Percentiles rank a stretch among this genome's conserved stretches.
These are phyloP conservation scores for Trichoderma lentiforme DNA, from an alignment of 2,329 filamentous ascomycete species.

Conservation along the genomic window DNA sequence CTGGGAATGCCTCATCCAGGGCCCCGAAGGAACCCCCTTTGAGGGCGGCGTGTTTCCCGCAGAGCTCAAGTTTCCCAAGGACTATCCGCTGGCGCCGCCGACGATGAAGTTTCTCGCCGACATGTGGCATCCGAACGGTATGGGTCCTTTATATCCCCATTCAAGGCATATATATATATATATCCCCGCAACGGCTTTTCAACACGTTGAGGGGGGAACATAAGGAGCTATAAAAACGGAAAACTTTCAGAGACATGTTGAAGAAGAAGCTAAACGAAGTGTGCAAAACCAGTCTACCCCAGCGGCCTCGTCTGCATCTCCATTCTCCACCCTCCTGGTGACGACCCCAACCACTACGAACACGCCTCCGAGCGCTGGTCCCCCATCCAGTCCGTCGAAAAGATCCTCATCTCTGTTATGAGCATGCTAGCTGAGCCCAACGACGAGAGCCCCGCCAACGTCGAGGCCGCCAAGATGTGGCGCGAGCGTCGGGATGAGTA, in stretches of 20 bases:
- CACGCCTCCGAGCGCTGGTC: slow-evolving; percentile 94
- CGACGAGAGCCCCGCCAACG: slow-evolving; percentile 93
- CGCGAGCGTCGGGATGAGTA: slow-evolving; percentile 79
- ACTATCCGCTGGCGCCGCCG: slow-evolving; percentile 94
- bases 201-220: not conserved
- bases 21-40: slow-evolving; percentile 92
- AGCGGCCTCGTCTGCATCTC: slow-evolving; percentile 94
- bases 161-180: not conserved
- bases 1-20: slow-evolving; percentile 96
- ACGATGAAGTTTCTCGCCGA: slow-evolving; percentile 94
- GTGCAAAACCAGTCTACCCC: slow-evolving; percentile 63
- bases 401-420: slow-evolving; percentile 95
- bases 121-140: slow-evolving; percentile 96
- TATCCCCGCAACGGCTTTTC: not conserved
- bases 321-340: slow-evolving; percentile 93
- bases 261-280: not conserved
- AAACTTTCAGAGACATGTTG: not conserved
- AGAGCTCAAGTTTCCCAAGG: slow-evolving; percentile 89
- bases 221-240: not conserved
- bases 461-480: slow-evolving; percentile 97
- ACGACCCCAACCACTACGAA: slow-evolving; percentile 98
- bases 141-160: slow-evolving; percentile 20
- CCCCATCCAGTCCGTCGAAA: slow-evolving; percentile 95
- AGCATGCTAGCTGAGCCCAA: slow-evolving; percentile 98
- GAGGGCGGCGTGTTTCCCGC: slow-evolving; percentile 95